Percentiles rank a stretch among this genome's conserved stretches.
Evolutionary conservation across 768 basidiomycete species (phyloP).

Genomic region (Mycena sanguinolenta): DNA sequence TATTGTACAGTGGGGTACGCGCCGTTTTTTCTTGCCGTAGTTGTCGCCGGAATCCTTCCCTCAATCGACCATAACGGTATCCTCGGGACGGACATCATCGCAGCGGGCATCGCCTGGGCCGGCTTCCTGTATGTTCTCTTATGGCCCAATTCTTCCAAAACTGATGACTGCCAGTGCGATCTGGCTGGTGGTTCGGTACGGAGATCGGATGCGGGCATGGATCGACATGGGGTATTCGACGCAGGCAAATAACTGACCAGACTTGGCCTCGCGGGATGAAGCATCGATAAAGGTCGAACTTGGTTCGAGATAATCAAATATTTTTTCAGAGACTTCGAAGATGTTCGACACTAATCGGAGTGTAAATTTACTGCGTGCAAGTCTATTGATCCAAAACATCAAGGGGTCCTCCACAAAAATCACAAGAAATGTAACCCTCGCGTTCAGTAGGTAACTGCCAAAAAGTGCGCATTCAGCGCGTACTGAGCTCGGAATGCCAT

Average conservation of each 20-base stretch:
- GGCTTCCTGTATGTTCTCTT: constrained; percentile 69
- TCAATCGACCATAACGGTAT: constrained; percentile 68
- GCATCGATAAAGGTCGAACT: too few species aligned
- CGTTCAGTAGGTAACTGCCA: neutral
- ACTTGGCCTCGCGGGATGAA: too few species aligned
- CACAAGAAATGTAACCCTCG: too few species aligned
- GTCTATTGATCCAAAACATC: too few species aligned
- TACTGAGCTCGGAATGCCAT: constrained; percentile 25
- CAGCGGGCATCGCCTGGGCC: constrained; percentile 60
- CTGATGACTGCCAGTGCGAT: constrained; percentile 64
- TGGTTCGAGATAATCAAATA: too few species aligned
- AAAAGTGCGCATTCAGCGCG: constrained; percentile 26
- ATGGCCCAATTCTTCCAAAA: too few species aligned
- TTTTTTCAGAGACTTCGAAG: too few species aligned
- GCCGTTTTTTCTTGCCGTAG: constrained; percentile 57
- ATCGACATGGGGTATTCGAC: constrained; percentile 70
- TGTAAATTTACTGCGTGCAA: too few species aligned
- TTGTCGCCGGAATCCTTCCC: constrained; percentile 64
- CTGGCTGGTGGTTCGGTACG: constrained; percentile 67
- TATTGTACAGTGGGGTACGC: constrained; percentile 64
- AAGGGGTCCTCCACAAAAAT: too few species aligned
- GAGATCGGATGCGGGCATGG: constrained; percentile 68
- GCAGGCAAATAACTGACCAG: constrained; percentile 52
- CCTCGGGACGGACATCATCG: constrained; percentile 58
- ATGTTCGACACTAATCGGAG: too few species aligned